Percentiles rank a stretch among this genome's conserved stretches.
These are phyloP conservation scores for Hypholoma sublateritium DNA, from an alignment of 768 basidiomycete genomes.

Conservation along the genomic window DNA sequence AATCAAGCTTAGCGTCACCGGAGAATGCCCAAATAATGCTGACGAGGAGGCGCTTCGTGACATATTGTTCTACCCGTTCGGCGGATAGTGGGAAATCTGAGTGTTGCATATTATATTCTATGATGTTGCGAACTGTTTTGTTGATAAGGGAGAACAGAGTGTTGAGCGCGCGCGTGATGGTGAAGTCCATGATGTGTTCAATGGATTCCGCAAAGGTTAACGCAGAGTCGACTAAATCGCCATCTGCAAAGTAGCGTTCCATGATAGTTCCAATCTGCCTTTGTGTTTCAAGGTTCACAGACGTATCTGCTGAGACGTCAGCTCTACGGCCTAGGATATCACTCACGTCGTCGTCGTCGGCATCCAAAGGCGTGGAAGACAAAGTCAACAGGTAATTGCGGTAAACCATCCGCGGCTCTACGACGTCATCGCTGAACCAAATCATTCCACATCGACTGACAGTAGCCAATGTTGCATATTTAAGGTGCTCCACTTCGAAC, in stretches of 20 bases:
- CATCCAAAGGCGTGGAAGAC: constrained; percentile 73
- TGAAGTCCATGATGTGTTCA: constrained; percentile 99
- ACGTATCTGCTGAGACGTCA: constrained; percentile 53
- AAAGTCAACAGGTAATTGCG: constrained; percentile 83
- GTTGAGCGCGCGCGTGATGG: constrained; percentile 84
- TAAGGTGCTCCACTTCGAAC: constrained; percentile 98
- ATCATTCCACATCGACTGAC: constrained; percentile 99
- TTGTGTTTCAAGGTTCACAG: constrained; percentile 71
- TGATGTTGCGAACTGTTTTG: constrained; percentile 90
- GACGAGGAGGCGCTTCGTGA: constrained; percentile 85
- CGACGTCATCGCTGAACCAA: constrained; percentile 98
- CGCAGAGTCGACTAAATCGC: constrained; percentile 79
- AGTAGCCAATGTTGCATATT: constrained; percentile 95
- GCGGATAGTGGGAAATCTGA: constrained; percentile 87
- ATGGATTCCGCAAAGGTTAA: constrained; percentile 80
- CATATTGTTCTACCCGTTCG: constrained; percentile 89
- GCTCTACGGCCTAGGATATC: constrained; percentile 64
- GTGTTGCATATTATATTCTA: constrained; percentile 94
- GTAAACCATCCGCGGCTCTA: constrained; percentile 90
- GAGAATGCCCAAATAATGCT: constrained; percentile 98
- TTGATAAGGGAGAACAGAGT: constrained; percentile 97
- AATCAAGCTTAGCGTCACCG: constrained; percentile 90
- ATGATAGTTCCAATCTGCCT: constrained; percentile 72
- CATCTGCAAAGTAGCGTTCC: constrained; percentile 79
- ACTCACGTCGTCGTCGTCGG: constrained; percentile 79